Percentiles rank a stretch among this genome's conserved stretches.
phyloP scores from a whole-genome alignment of 73 alveolate genomes.

The Diophrys sp. region DNA sequence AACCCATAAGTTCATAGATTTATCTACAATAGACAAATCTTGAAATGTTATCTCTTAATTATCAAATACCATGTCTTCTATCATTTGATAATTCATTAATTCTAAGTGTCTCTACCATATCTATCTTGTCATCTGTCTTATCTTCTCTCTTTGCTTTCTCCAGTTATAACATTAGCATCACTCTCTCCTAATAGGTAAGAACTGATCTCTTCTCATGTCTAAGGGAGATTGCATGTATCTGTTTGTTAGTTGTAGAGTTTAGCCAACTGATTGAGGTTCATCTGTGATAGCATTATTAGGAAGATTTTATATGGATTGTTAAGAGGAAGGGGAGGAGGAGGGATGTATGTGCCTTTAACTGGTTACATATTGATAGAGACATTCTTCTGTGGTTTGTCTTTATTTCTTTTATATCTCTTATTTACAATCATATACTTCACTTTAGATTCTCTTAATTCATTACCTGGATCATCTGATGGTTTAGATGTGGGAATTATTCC shows the following conservation, averaged over 20 bases:
- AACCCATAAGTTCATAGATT: constrained; percentile 31
- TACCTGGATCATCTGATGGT: constrained; percentile 7
- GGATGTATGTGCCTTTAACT: background rate
- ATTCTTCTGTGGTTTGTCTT: background rate
- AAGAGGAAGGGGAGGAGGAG: background rate
- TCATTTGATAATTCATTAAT: constrained; percentile 1
- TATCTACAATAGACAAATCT: constrained; percentile 45
- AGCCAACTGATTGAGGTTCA: background rate
- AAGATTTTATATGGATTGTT: background rate
- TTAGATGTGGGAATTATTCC: background rate
- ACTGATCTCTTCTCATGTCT: background rate
- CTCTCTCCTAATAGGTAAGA: background rate
- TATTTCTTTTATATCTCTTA: constrained; percentile 13
- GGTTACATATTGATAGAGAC: too few species aligned
- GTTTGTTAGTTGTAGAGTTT: background rate
- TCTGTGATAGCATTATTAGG: background rate
- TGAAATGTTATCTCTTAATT: constrained; percentile 15
- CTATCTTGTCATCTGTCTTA: background rate
- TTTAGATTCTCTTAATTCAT: background rate
- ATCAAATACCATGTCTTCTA: background rate
- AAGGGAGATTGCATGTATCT: background rate
- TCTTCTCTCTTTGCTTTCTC: too few species aligned
- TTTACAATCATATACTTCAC: background rate
- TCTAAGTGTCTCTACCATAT: background rate
- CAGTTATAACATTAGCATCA: too few species aligned